Evolutionary conservation across 2,329 filamentous ascomycete genomes (phyloP), one percentile per base, ranked within the genome.

Genomic region (Fragosphaeria purpurea): DNA sequence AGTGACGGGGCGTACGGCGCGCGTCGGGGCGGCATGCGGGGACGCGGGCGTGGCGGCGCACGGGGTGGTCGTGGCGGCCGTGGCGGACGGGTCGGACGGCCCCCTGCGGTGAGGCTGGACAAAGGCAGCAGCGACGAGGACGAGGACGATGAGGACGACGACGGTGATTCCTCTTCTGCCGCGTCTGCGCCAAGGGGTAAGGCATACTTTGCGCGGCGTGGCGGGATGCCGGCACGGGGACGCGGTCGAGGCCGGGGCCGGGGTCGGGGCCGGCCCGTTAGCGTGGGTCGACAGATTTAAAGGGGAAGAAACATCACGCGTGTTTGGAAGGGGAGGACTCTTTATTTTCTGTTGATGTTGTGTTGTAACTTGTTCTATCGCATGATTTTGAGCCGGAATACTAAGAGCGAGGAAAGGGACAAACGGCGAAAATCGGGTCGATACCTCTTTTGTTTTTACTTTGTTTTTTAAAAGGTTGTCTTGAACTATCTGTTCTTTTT

Each of bases 61-160:
- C 22, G 22, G 22, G 22, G 22, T 22, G 22, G 22, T 22, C 22
- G 22, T 37, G 35, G 35, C 35, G 35, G 35, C 11, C 35, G 35
- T 37, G 7, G 35, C 11, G 35, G 35, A 37, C 35, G 35, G 7
- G 35, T 7, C 7, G 11, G 35, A 37, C 35, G 11, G 35, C 7
- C 7, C 7, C 2, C 7, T 7, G 35, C 35, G 35, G 51, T 48
- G 57, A 58, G 49, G 56, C 22, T 22, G 22, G 22, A 22, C 22
- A 22, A 22, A 37, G 35, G 11, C 7, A 37, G 35, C 7, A 37
- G 35, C 35, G 35, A 52, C 50, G 57, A 58, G 49, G 56, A 56
- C 46, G 59, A 61, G n/a, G 57, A 59, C 13, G 57, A 58, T 45
- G 49, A 44, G 6, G 48, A 46, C 33, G 50, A 48, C 30, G 48